Conservation (phyloP, 306 rosid genomes). For the Leucaena leucocephala region DNA sequence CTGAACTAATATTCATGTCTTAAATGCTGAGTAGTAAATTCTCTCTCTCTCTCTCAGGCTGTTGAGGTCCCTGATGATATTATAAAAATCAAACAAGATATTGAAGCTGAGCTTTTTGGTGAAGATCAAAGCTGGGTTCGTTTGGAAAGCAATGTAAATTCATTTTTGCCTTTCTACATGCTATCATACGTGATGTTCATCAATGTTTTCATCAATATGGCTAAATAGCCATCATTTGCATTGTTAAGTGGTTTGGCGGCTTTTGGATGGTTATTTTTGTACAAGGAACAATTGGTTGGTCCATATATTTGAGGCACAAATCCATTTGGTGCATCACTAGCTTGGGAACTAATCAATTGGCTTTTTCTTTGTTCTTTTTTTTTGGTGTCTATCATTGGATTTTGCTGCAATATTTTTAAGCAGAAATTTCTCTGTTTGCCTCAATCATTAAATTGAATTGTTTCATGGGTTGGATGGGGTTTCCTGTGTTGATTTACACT, state of each 20-base stretch:
- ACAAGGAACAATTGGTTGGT: not conserved
- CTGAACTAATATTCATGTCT: slow-evolving; percentile 3
- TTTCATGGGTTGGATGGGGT: not conserved
- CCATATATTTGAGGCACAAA: not conserved
- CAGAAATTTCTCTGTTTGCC: not conserved
- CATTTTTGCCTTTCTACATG: slow-evolving; percentile 11
- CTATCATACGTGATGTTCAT: not conserved
- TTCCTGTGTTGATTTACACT: not conserved
- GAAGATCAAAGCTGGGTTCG: slow-evolving; percentile 77
- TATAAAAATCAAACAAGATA: slow-evolving; percentile 61
- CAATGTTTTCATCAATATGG: not conserved
- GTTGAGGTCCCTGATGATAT: slow-evolving; percentile 63
- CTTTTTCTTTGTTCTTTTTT: not conserved
- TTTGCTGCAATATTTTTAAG: not conserved
- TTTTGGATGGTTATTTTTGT: not conserved
- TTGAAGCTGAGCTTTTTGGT: slow-evolving; percentile 68
- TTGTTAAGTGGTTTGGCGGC: not conserved
- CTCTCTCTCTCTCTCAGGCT: slow-evolving; percentile 36
- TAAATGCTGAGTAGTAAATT: not conserved
- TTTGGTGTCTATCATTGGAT: not conserved
- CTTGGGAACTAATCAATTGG: not conserved
- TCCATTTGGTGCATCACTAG: not conserved
- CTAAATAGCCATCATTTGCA: not conserved
- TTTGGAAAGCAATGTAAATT: slow-evolving; percentile 62
- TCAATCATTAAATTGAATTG: not conserved